These are phyloP conservation scores for Glaciozyma martinii DNA, from an alignment of 768 basidiomycete genomes.

Conservation along the genomic window DNA sequence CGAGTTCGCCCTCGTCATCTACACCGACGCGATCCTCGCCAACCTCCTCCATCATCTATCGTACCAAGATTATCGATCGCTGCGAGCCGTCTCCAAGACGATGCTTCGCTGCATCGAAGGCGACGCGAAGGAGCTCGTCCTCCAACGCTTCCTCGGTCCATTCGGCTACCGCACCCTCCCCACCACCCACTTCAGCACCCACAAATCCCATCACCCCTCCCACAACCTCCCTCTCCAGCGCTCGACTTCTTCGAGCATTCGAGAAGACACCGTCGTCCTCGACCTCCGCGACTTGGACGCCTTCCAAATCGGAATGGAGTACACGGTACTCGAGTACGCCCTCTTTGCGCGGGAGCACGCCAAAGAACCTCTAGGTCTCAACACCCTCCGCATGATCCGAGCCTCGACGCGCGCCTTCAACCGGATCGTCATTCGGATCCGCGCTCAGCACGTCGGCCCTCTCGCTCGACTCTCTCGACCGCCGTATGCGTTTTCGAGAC, in stretches of 20 bases:
- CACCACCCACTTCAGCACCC: neutral
- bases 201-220: neutral
- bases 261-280: slow-evolving; percentile 11
- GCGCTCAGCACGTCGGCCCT: slow-evolving; percentile 9
- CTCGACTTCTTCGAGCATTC: neutral
- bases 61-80: slow-evolving; percentile 10
- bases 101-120: slow-evolving; percentile 6
- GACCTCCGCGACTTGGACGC: slow-evolving; percentile 26
- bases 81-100: slow-evolving; percentile 8
- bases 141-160: slow-evolving; percentile 27
- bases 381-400: slow-evolving; percentile 10
- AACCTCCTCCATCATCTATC: slow-evolving; percentile 9
- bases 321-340: slow-evolving; percentile 18
- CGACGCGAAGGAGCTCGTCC: slow-evolving; percentile 23
- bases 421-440: slow-evolving; percentile 29
- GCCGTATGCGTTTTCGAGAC: slow-evolving; percentile 1
- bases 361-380: neutral
- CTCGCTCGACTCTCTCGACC: neutral
- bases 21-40: neutral
- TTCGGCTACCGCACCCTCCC: slow-evolving; percentile 19
- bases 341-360: slow-evolving; percentile 12
- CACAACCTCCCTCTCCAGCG: neutral
- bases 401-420: slow-evolving; percentile 31
- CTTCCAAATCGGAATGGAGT: slow-evolving; percentile 19
- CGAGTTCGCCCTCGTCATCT: slow-evolving; percentile 18